phyloP scores from a whole-genome alignment of 805 yeast species.

The Danielozyma ontarioensis region DNA sequence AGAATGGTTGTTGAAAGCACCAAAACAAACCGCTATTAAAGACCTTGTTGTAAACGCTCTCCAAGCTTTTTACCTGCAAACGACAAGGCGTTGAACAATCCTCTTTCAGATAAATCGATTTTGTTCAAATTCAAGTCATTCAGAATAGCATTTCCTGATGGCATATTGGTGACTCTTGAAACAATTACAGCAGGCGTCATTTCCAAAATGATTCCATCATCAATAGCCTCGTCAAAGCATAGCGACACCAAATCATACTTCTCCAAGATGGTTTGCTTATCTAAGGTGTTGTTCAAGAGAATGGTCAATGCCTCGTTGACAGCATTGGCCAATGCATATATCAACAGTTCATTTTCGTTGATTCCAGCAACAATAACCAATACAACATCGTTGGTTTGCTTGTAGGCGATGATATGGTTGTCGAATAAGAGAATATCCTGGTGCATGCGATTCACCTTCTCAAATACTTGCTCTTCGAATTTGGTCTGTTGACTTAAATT shows the following conservation, averaged over 20 bases:
- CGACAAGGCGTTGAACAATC: slow-evolving; percentile 77
- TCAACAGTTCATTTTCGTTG: slow-evolving; percentile 80
- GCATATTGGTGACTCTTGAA: slow-evolving; percentile 86
- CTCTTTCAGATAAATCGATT: slow-evolving; percentile 68
- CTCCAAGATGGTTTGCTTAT: slow-evolving; percentile 72
- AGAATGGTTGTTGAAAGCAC: too few species aligned
- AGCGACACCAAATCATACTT: slow-evolving; percentile 81
- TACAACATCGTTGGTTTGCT: slow-evolving; percentile 72
- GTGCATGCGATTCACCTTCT: slow-evolving; percentile 74
- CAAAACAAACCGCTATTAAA: too few species aligned
- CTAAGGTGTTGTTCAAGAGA: slow-evolving; percentile 64
- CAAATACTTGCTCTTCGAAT: slow-evolving; percentile 69
- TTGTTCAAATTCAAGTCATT: slow-evolving; percentile 56
- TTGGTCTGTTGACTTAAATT: slow-evolving; percentile 60
- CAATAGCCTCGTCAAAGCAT: slow-evolving; percentile 88
- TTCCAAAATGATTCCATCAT: slow-evolving; percentile 89
- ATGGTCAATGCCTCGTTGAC: slow-evolving; percentile 78
- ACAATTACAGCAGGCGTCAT: slow-evolving; percentile 84
- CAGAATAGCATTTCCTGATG: slow-evolving; percentile 35
- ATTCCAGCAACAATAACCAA: slow-evolving; percentile 67
- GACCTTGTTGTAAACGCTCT: slow-evolving; percentile 43
- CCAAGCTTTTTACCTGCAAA: slow-evolving; percentile 73
- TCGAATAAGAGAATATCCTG: slow-evolving; percentile 79
- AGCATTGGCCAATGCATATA: slow-evolving; percentile 71
- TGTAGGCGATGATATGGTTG: slow-evolving; percentile 77